Conservation (phyloP, 768 basidiomycete species). For the Rhizopogon vesiculosus region DNA sequence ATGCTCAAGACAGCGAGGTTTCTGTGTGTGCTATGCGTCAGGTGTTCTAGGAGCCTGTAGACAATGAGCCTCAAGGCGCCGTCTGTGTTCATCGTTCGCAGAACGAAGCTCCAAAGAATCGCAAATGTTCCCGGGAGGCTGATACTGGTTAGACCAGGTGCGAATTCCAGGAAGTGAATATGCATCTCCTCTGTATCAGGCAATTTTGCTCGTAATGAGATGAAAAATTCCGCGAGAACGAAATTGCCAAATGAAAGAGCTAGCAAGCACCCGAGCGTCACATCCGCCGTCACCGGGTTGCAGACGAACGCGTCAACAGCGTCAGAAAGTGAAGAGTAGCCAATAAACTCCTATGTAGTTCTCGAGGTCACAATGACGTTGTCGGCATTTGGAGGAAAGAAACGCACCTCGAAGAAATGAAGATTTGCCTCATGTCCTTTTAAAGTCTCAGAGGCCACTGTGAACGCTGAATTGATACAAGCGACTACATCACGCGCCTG, state of each 20-base stretch:
- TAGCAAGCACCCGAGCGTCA: slow-evolving; percentile 63
- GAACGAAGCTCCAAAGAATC: slow-evolving; percentile 51
- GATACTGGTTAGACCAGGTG: slow-evolving; percentile 42
- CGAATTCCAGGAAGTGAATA: slow-evolving; percentile 35
- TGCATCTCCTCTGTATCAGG: slow-evolving; percentile 40
- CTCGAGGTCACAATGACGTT: slow-evolving; percentile 17
- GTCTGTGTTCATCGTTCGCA: slow-evolving; percentile 31
- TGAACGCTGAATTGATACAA: slow-evolving; percentile 56
- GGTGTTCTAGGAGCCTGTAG: slow-evolving; percentile 58
- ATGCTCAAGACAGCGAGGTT: slow-evolving; percentile 67
- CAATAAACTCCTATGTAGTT: slow-evolving; percentile 40
- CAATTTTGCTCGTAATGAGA: slow-evolving; percentile 29
- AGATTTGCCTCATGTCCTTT: slow-evolving; percentile 50
- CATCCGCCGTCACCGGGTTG: slow-evolving; percentile 42
- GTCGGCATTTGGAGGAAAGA: slow-evolving; percentile 22
- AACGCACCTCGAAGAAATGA: slow-evolving; percentile 62
- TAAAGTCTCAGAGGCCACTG: slow-evolving; percentile 62
- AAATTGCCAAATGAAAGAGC: slow-evolving; percentile 66
- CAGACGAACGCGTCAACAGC: slow-evolving; percentile 52
- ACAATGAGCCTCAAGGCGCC: slow-evolving; percentile 44
- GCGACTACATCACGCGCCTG: slow-evolving; percentile 42
- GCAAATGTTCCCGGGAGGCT: slow-evolving; percentile 55
- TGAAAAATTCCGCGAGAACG: slow-evolving; percentile 51
- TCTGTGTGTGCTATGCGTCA: slow-evolving; percentile 57
- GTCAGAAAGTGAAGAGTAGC: slow-evolving; percentile 58